Evolutionary conservation across 2,329 filamentous ascomycete genomes (phyloP).

Genomic region (Chaetomium globosum): DNA sequence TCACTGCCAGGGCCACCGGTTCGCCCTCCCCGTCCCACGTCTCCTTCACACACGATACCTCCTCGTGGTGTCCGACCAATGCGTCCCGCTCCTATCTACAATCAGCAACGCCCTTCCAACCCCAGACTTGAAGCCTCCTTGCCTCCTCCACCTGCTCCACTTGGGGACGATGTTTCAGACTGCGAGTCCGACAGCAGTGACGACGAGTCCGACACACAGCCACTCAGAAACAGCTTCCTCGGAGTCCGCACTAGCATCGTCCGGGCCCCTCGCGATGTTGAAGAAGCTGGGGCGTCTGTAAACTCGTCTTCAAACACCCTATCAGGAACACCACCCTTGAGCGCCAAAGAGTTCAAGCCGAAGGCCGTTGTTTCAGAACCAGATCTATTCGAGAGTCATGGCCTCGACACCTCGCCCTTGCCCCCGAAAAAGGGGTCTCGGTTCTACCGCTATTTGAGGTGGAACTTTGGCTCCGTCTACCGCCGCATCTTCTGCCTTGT

Average conservation of each 20-base stretch:
- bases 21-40: background rate
- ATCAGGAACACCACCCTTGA: background rate
- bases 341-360: conserved; percentile 11
- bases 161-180: conserved; percentile 26
- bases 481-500: conserved; percentile 48
- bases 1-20: background rate
- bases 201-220: background rate
- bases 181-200: conserved; percentile 29
- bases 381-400: conserved; percentile 27
- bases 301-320: conserved; percentile 22
- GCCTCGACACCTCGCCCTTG: conserved; percentile 29
- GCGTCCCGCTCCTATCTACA: background rate
- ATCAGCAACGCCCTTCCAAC: background rate
- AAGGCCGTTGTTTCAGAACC: background rate
- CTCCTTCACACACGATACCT: background rate
- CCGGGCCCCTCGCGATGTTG: conserved; percentile 25
- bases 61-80: background rate
- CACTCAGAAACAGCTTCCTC: background rate
- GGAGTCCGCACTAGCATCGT: conserved; percentile 9
- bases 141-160: background rate
- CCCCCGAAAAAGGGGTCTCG: conserved; percentile 35
- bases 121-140: background rate
- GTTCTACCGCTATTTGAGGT: conserved; percentile 37
- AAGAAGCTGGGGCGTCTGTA: conserved; percentile 19
- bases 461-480: conserved; percentile 44